Conservation (phyloP, 1,284 basidiomycete genomes). For the Somion occarium region DNA sequence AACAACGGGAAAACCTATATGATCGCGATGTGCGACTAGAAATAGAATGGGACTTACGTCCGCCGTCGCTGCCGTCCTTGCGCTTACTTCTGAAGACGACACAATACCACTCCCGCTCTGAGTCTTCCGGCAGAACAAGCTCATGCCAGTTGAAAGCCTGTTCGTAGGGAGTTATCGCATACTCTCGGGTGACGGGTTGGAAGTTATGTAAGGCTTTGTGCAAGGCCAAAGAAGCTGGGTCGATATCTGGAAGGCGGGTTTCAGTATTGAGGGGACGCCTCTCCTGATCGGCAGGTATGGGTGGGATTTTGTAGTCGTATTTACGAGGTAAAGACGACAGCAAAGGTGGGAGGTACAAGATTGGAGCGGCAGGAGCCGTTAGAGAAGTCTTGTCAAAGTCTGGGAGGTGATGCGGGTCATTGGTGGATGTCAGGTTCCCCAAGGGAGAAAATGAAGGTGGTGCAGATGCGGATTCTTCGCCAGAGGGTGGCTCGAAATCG, state of each 20-base stretch:
- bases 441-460: conserved; percentile 1
- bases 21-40: neutral
- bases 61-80: conserved; percentile 62
- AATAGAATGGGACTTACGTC: conserved; percentile 54
- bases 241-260: conserved; percentile 77
- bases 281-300: conserved; percentile 11
- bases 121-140: conserved; percentile 57
- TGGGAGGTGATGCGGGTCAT: conserved; percentile 62
- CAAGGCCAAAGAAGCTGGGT: conserved; percentile 76
- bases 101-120: conserved; percentile 85
- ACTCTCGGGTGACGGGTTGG: conserved; percentile 53
- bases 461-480: conserved; percentile 1
- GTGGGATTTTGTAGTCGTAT: conserved; percentile 14
- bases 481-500: conserved; percentile 7
- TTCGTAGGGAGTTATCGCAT: conserved; percentile 61
- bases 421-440: conserved; percentile 9
- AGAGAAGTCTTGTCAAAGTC: conserved; percentile 33
- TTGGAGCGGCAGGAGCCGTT: conserved; percentile 38
- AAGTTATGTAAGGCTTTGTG: conserved; percentile 84
- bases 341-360: conserved; percentile 78
- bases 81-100: conserved; percentile 86
- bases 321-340: conserved; percentile 63
- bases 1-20: too few species aligned
- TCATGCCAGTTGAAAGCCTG: conserved; percentile 87
- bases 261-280: conserved; percentile 52